Percentiles rank a stretch among this genome's conserved stretches.
Evolutionary conservation across 73 alveolate genomes (phyloP).

Genomic region (Tetrahymena elliotti): DNA sequence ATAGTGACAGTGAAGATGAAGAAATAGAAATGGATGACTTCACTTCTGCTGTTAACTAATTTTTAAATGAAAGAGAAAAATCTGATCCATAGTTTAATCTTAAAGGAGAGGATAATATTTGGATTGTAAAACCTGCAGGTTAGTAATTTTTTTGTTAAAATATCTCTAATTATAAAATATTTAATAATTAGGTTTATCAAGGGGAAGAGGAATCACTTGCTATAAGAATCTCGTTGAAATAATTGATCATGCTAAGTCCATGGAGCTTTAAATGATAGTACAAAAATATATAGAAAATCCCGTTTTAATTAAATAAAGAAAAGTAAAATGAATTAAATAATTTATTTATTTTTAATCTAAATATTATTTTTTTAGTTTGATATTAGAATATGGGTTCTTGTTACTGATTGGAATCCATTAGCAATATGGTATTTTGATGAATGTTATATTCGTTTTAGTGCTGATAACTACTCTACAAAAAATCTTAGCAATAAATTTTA

Average conservation of each 20-base stretch:
- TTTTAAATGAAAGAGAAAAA: conserved; percentile 1
- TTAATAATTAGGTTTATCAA: conserved; percentile 48
- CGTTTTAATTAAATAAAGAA: conserved; percentile 52
- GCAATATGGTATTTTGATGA: conserved; percentile 89
- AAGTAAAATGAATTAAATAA: conserved; percentile 31
- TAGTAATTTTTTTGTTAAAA: background rate
- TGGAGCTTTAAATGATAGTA: conserved; percentile 58
- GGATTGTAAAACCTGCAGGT: conserved; percentile 77
- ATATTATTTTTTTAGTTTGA: conserved; percentile 48
- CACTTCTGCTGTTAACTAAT: conserved; percentile 11
- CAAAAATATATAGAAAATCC: conserved; percentile 87
- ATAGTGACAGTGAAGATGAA: background rate
- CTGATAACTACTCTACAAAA: conserved; percentile 80
- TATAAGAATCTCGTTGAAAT: conserved; percentile 14
- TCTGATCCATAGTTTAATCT: conserved; percentile 24
- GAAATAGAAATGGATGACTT: background rate
- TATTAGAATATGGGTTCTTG: conserved; percentile 94
- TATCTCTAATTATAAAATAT: background rate
- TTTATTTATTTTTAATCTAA: background rate
- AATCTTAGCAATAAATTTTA: conserved; percentile 79
- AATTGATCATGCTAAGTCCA: conserved; percentile 19
- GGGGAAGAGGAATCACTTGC: conserved; percentile 37
- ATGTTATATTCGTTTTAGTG: conserved; percentile 92
- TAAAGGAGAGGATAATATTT: conserved; percentile 56
- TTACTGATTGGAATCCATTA: conserved; percentile 91